phyloP scores from a whole-genome alignment of 169 alveolate genomes.

The Cystoisospora suis region DNA sequence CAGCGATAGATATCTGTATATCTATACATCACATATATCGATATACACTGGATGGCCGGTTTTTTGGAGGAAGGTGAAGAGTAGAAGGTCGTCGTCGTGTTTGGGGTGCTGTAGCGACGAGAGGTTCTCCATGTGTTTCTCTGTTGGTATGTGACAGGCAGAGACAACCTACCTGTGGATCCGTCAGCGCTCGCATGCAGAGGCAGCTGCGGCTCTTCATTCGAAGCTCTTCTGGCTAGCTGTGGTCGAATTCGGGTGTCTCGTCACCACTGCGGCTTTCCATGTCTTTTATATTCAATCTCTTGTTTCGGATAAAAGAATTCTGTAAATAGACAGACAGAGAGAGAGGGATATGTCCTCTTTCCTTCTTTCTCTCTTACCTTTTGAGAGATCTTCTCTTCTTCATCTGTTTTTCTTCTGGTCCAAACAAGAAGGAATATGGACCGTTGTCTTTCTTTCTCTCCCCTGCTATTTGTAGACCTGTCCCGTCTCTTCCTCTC shows the following conservation, averaged over 20 bases:
- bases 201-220: constrained; percentile 62
- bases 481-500: too few relatives aligned
- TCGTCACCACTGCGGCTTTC: constrained; percentile 66
- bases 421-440: too few relatives aligned
- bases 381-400: not conserved
- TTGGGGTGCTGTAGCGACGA: too few relatives aligned
- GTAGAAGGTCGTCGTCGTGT: not conserved
- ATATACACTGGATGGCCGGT: too few relatives aligned
- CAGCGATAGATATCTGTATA: too few relatives aligned
- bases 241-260: constrained; percentile 51
- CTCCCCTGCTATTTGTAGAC: too few relatives aligned
- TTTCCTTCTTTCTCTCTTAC: not conserved
- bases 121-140: too few relatives aligned
- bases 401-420: not conserved
- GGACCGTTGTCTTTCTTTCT: too few relatives aligned
- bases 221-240: constrained; percentile 64
- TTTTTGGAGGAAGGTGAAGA: not conserved
- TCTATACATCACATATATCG: too few relatives aligned
- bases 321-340: not conserved
- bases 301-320: constrained; percentile 61
- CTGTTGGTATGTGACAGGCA: constrained; percentile 24
- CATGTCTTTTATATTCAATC: constrained; percentile 66
- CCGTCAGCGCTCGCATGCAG: constrained; percentile 69
- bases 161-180: constrained; percentile 64
- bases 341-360: not conserved